Percentiles rank a stretch among this genome's conserved stretches.
phyloP scores from a whole-genome alignment of 257 asterid species.

The Solanum chmielewskii region DNA sequence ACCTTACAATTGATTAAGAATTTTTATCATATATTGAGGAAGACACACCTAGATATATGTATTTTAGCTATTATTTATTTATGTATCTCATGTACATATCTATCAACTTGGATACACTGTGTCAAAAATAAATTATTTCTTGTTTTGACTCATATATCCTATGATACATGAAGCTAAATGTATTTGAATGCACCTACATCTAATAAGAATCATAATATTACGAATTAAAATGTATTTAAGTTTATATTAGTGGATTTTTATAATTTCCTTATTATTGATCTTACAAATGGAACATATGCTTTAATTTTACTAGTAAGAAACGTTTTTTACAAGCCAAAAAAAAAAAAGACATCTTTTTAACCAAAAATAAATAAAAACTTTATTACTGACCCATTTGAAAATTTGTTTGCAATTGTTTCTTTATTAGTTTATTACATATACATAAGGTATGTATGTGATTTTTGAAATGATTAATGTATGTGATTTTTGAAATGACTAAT shows the following conservation, averaged over 20 bases:
- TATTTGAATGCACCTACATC: neutral
- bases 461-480: neutral
- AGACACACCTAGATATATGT: too few species aligned
- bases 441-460: neutral
- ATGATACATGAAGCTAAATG: too few species aligned
- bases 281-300: neutral
- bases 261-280: neutral
- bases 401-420: neutral
- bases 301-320: neutral
- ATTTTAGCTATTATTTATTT: too few species aligned
- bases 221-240: too few species aligned
- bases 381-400: neutral
- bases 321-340: neutral
- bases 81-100: too few species aligned
- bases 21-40: neutral
- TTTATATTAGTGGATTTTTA: neutral
- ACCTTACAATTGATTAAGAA: too few species aligned
- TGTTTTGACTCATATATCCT: too few species aligned
- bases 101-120: neutral
- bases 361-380: neutral
- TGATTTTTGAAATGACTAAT: neutral
- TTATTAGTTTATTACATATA: neutral
- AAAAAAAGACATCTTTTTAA: neutral
- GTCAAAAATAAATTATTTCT: too few species aligned
- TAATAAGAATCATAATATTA: too few species aligned